A percentile compares a stretch with the other conserved stretches of the same genome.
phyloP scores from a whole-genome alignment of 345 rosid species.

The Gossypium turneri region DNA sequence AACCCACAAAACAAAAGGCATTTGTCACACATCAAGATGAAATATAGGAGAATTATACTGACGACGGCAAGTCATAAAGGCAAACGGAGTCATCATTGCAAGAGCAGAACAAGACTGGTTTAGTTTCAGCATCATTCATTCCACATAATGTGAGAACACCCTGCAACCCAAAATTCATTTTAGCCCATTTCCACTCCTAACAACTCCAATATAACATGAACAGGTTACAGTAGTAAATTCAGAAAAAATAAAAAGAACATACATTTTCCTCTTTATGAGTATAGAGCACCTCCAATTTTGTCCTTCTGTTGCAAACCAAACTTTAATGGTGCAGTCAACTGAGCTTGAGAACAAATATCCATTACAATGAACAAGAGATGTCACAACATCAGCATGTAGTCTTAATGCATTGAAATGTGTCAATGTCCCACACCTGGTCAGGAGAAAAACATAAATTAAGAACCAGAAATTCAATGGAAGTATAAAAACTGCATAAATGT shows the following conservation, averaged over 20 bases:
- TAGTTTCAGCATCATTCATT: background rate
- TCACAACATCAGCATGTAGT: constrained; percentile 15
- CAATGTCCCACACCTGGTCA: constrained; percentile 12
- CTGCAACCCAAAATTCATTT: background rate
- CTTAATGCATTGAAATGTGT: constrained; percentile 1
- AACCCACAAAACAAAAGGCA: background rate
- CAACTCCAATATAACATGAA: background rate
- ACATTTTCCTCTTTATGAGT: background rate
- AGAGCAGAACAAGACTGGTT: background rate
- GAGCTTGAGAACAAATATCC: background rate
- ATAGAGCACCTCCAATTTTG: background rate
- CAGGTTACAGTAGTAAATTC: background rate
- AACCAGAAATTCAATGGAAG: background rate
- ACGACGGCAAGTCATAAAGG: background rate
- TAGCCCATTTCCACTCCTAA: background rate
- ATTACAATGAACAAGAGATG: constrained; percentile 20
- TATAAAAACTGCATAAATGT: background rate
- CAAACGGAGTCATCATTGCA: background rate
- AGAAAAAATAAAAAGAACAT: background rate
- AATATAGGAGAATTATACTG: background rate
- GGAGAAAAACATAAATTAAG: background rate
- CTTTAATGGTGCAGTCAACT: background rate
- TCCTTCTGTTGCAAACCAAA: background rate
- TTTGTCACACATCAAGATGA: background rate
- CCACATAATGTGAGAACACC: background rate